A percentile compares a stretch with the other conserved stretches of the same genome.
phyloP scores from a whole-genome alignment of 805 yeast species.

The Henningerozyma blattae region DNA sequence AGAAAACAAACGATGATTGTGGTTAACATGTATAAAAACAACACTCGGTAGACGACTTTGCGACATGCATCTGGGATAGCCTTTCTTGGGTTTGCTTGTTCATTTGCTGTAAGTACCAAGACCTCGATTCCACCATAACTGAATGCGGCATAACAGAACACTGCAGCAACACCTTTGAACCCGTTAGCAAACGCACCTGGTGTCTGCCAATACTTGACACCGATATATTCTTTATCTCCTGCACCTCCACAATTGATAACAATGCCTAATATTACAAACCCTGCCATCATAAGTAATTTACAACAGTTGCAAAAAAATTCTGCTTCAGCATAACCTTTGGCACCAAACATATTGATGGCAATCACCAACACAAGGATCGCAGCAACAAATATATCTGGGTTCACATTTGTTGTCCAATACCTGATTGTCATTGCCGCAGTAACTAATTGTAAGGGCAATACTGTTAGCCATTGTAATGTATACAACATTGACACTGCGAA shows the following conservation, averaged over 20 bases:
- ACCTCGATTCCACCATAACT: conserved; percentile 62
- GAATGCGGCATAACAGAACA: conserved; percentile 62
- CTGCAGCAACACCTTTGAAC: conserved; percentile 51
- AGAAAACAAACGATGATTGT: conserved; percentile 49
- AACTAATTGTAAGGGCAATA: conserved; percentile 42
- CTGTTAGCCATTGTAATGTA: conserved; percentile 42
- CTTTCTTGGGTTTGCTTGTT: conserved; percentile 37
- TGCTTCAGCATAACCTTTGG: conserved; percentile 41
- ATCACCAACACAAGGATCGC: conserved; percentile 26
- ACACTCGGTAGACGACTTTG: conserved; percentile 45
- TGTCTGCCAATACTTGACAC: conserved; percentile 33
- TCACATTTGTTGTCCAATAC: conserved; percentile 29
- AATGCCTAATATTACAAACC: conserved; percentile 40
- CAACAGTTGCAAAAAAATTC: conserved; percentile 36
- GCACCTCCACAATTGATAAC: conserved; percentile 34
- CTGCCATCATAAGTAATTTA: conserved; percentile 32
- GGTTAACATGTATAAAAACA: conserved; percentile 43
- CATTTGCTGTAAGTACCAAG: conserved; percentile 62
- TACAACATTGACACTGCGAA: conserved; percentile 53
- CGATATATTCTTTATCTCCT: conserved; percentile 33
- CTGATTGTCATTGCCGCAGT: conserved; percentile 41
- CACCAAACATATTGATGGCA: conserved; percentile 38
- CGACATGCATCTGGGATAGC: conserved; percentile 51
- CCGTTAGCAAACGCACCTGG: conserved; percentile 45
- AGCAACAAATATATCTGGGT: conserved; percentile 19